These are phyloP conservation scores for Lichtheimia hyalospora DNA, from an alignment of 371 early-diverging fungal genomes.

Conservation along the genomic window DNA sequence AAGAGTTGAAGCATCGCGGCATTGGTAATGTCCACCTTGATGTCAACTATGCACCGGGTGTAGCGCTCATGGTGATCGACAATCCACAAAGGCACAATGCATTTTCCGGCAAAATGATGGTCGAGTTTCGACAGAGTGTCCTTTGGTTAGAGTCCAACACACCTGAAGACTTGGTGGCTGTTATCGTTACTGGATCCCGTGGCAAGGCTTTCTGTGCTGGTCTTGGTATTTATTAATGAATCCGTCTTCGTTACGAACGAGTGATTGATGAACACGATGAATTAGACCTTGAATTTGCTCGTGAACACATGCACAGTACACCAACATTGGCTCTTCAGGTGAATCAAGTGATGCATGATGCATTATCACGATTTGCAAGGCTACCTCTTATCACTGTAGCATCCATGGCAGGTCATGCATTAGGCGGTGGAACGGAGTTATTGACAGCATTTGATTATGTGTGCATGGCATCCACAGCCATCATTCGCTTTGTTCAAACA, in stretches of 20 bases:
- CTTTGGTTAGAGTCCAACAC: slow-evolving; percentile 37
- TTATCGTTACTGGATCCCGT: slow-evolving; percentile 57
- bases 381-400: slow-evolving; percentile 66
- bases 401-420: slow-evolving; percentile 62
- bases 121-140: slow-evolving; percentile 57
- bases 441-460: slow-evolving; percentile 65
- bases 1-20: slow-evolving; percentile 19
- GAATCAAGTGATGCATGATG: slow-evolving; percentile 61
- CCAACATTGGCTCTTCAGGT: slow-evolving; percentile 38
- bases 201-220: slow-evolving; percentile 65
- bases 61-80: slow-evolving; percentile 47
- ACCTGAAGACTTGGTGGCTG: slow-evolving; percentile 26
- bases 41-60: slow-evolving; percentile 37
- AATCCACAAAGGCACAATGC: slow-evolving; percentile 65
- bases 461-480: slow-evolving; percentile 38
- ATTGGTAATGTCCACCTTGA: slow-evolving; percentile 45
- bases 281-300: slow-evolving; percentile 55
- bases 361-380: slow-evolving; percentile 52
- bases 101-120: slow-evolving; percentile 75
- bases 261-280: neutral
- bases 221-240: slow-evolving; percentile 48
- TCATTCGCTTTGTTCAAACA: slow-evolving; percentile 65
- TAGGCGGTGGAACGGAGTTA: slow-evolving; percentile 79
- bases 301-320: slow-evolving; percentile 39
- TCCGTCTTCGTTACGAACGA: no score